Percentiles rank a stretch among this genome's conserved stretches.
These are phyloP conservation scores for Tylopilus sp. DNA, from an alignment of 768 basidiomycete species.

Conservation along the genomic window DNA sequence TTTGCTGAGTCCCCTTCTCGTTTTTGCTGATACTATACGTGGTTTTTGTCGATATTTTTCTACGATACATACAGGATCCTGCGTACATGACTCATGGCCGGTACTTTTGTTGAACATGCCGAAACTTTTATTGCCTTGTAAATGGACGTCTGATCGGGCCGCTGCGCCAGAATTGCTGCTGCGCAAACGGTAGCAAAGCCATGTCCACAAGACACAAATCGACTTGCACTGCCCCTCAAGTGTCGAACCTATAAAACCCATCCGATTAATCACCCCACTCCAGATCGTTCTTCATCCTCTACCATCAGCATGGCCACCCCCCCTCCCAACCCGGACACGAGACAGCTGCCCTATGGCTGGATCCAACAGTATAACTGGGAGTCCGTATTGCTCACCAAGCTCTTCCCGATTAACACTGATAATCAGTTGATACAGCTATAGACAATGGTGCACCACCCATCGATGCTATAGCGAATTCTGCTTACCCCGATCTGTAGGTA, in stretches of 20 bases:
- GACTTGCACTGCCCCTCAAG: conserved; percentile 15
- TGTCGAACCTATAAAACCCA: conserved; percentile 23
- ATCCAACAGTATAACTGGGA: conserved; percentile 61
- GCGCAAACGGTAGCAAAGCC: conserved; percentile 32
- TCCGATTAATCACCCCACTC: background rate
- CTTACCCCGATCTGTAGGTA: conserved; percentile 46
- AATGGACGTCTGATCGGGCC: conserved; percentile 13
- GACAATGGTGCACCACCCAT: conserved; percentile 50
- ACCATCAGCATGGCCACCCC: conserved; percentile 41
- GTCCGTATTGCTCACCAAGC: conserved; percentile 39
- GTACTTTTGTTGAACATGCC: background rate
- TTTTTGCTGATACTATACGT: conserved; percentile 24
- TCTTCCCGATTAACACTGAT: conserved; percentile 24
- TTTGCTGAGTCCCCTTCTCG: conserved; percentile 2
- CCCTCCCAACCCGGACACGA: conserved; percentile 50
- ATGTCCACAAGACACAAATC: conserved; percentile 27
- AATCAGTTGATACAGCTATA: conserved; percentile 45
- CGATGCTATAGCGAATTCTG: background rate
- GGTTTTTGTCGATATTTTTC: conserved; percentile 26
- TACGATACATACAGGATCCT: conserved; percentile 21
- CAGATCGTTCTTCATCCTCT: background rate
- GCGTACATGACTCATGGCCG: background rate
- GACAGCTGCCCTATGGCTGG: conserved; percentile 68
- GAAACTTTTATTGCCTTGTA: conserved; percentile 3
- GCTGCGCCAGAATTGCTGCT: conserved; percentile 6